phyloP scores from a whole-genome alignment of 176 grass and related monocot genomes.

The Juncus effusus region DNA sequence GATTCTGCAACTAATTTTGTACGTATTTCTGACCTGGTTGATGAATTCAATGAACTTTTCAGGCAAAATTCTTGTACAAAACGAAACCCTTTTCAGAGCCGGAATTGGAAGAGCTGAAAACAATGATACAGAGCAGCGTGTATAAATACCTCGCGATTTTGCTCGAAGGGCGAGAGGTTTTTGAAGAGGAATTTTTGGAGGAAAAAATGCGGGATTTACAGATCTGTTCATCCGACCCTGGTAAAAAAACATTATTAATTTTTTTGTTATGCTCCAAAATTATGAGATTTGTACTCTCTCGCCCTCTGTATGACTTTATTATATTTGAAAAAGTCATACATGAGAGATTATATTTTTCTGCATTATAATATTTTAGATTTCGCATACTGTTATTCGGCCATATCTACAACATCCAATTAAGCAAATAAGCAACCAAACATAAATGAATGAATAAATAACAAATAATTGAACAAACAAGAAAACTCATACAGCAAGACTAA shows the following conservation, averaged over 20 bases:
- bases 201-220: slow-evolving; percentile 39
- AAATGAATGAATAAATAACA: no score
- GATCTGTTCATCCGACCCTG: slow-evolving; percentile 42
- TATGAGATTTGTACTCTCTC: slow-evolving; percentile 2
- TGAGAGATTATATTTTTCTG: slow-evolving; percentile 8
- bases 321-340: neutral
- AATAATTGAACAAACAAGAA: no score
- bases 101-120: slow-evolving; percentile 77
- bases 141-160: slow-evolving; percentile 79
- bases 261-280: no score
- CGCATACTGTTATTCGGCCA: no score
- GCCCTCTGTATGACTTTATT: slow-evolving; percentile 2
- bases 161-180: slow-evolving; percentile 79
- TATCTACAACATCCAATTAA: no score
- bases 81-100: slow-evolving; percentile 59
- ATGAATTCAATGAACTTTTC: slow-evolving; percentile 28
- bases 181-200: slow-evolving; percentile 76
- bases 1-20: neutral
- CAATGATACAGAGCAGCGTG: slow-evolving; percentile 89
- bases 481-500: no score
- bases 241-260: slow-evolving; percentile 17
- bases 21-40: neutral
- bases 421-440: no score
- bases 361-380: neutral
- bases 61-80: slow-evolving; percentile 89